Percentiles rank a stretch among this genome's conserved stretches.
These are phyloP conservation scores for Barnettozyma salicaria DNA, from an alignment of 805 yeast species.

Conservation along the genomic window DNA sequence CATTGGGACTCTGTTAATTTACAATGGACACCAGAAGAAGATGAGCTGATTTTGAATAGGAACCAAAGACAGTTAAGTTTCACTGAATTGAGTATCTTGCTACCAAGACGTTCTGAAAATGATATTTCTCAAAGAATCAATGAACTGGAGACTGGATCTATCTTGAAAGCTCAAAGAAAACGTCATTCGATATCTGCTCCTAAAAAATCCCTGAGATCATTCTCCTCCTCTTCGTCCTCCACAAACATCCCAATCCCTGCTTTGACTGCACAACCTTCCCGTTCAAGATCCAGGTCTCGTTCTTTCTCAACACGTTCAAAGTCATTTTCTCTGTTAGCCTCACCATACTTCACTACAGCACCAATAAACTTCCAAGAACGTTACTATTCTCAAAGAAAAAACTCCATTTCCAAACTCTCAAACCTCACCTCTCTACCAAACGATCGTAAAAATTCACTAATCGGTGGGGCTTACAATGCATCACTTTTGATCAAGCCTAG, in stretches of 20 bases:
- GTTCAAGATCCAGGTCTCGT: constrained; percentile 6
- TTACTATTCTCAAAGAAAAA: constrained; percentile 12
- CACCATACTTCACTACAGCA: constrained; percentile 14
- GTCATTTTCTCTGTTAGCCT: constrained; percentile 12
- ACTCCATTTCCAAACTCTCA: constrained; percentile 8
- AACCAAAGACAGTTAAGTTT: constrained; percentile 54
- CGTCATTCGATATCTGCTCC: background rate
- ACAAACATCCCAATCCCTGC: constrained; percentile 1
- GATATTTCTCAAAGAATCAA: constrained; percentile 64
- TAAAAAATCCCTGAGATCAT: constrained; percentile 7
- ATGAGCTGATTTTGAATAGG: constrained; percentile 52
- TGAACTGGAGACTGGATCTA: constrained; percentile 30
- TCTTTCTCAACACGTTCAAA: constrained; percentile 13
- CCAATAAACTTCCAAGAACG: constrained; percentile 14
- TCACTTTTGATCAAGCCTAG: constrained; percentile 9
- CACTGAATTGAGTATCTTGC: constrained; percentile 65
- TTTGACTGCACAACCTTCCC: background rate
- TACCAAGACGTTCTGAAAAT: constrained; percentile 68
- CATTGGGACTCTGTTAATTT: no score
- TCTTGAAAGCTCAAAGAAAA: no score
- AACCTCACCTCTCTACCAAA: constrained; percentile 4
- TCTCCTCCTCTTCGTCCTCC: constrained; percentile 3
- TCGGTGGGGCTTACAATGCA: background rate
- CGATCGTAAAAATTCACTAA: constrained; percentile 7
- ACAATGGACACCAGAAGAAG: constrained; percentile 59